phyloP scores from a whole-genome alignment of 257 asterid genomes.

The Jasminum sambac region DNA sequence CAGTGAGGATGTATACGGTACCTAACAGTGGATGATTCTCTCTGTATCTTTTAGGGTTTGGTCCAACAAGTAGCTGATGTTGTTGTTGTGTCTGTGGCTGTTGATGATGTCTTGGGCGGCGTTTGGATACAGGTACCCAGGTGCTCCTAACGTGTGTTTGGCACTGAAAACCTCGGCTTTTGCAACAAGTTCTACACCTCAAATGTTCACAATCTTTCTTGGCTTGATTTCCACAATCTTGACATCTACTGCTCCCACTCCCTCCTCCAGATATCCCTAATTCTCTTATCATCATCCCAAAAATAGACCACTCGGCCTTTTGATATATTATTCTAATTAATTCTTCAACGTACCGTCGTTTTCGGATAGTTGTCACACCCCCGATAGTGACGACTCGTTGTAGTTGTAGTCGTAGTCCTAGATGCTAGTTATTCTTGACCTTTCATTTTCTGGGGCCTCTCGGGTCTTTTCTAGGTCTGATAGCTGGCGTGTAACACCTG shows the following conservation, averaged over 20 bases:
- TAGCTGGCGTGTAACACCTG: too few species aligned
- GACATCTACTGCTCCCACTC: constrained; percentile 47
- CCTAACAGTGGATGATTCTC: constrained; percentile 45
- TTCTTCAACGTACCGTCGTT: not conserved
- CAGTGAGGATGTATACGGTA: constrained; percentile 17
- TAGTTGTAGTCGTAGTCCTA: not conserved
- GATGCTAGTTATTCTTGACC: not conserved
- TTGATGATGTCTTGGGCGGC: constrained; percentile 48
- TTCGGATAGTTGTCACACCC: not conserved
- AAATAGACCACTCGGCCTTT: not conserved
- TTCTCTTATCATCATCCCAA: constrained; percentile 42
- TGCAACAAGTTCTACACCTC: constrained; percentile 80
- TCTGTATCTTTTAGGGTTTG: constrained; percentile 68
- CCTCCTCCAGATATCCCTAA: constrained; percentile 21
- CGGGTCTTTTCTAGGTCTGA: not conserved
- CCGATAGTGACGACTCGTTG: not conserved
- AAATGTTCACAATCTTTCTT: constrained; percentile 60
- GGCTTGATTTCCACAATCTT: constrained; percentile 84
- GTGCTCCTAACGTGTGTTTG: constrained; percentile 82
- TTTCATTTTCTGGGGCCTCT: not conserved
- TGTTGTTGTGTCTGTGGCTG: constrained; percentile 23
- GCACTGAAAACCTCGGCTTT: constrained; percentile 65
- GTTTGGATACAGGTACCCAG: constrained; percentile 62
- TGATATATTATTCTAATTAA: not conserved
- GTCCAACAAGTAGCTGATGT: constrained; percentile 31